phyloP scores from a whole-genome alignment of 805 yeast species.

The Ogataea wickerhamii region DNA sequence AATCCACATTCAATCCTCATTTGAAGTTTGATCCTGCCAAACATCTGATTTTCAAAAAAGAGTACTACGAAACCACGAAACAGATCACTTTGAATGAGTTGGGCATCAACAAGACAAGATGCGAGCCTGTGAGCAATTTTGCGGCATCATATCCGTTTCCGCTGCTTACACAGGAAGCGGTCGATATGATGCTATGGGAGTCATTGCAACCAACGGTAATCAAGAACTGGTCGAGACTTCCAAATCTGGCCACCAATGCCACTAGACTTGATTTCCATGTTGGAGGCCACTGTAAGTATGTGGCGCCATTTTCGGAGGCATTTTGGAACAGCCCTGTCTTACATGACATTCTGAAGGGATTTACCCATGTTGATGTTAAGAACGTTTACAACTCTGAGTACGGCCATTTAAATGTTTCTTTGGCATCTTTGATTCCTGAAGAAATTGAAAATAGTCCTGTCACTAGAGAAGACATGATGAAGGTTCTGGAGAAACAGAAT shows the following conservation, averaged over 20 bases:
- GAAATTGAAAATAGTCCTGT: constrained; percentile 12
- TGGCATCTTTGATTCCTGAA: constrained; percentile 28
- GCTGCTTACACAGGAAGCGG: constrained; percentile 54
- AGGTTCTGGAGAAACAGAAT: constrained; percentile 15
- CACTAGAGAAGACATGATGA: constrained; percentile 16
- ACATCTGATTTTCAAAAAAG: constrained; percentile 36
- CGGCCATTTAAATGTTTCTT: constrained; percentile 46
- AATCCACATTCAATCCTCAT: constrained; percentile 27
- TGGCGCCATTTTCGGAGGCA: constrained; percentile 42
- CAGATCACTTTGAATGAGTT: constrained; percentile 36
- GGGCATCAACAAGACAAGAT: constrained; percentile 32
- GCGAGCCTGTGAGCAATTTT: constrained; percentile 30
- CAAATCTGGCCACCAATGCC: constrained; percentile 27
- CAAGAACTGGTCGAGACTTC: constrained; percentile 39
- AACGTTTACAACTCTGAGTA: constrained; percentile 49
- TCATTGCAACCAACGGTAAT: constrained; percentile 42
- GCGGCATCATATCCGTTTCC: constrained; percentile 57
- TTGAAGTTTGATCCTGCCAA: constrained; percentile 35
- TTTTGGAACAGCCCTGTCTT: constrained; percentile 54
- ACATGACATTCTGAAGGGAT: constrained; percentile 41
- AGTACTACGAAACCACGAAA: constrained; percentile 34
- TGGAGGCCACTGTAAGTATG: constrained; percentile 43
- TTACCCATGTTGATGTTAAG: constrained; percentile 48
- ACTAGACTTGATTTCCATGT: constrained; percentile 41
- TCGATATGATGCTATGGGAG: constrained; percentile 52